Evolutionary conservation across 768 basidiomycete genomes (phyloP), one percentile per base, ranked within the genome.

Genomic region (Tulasnella sp.): DNA sequence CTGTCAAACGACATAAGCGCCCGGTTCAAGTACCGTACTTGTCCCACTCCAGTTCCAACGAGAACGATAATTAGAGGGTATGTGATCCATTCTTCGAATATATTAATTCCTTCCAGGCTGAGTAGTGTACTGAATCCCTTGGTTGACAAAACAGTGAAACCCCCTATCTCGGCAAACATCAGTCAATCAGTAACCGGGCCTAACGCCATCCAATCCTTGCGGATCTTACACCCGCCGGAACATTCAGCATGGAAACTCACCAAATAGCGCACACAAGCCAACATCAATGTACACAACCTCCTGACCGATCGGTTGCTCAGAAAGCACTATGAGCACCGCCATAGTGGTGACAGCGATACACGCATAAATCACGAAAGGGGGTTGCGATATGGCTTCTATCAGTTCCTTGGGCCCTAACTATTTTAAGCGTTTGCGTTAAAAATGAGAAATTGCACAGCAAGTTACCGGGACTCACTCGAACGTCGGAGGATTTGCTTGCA

Each of bases 1-100:
- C 93, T 91, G 82, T 98, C 95, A 83, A 98, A 99, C 29, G 91
- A 89, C 91, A 94, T 96, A 70, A 98, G 84, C 9, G 96, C 96
- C 78, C 94, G 87, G 81, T 94, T 94, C 74, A 94, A 87, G 82
- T 94, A 95, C 80, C 88, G 87, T 79, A 95, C 91, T 85, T 95
- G 94, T n/a, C 93, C 91, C 71, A 95, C 83, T 3, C 93, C 94
- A 26, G 93, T 94, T 20, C 87, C 82, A 32, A 89, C 74, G 39
- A 95, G 88, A n/a, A 92, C 88, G 20, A 86, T 84, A 70, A 97
- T 83, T 71, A 93, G 85, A 23, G 93, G 92, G 82, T 95, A 96
- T 10, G 93, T 93, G 78, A 96, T 91, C 91, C 91, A 91, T 77
- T 91, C 87, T 13, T 87, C 86, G 84, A 96, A 93, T 80, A 95